Evolutionary conservation across 148 eudicot genomes (phyloP), one percentile per base, ranked within the genome.

Genomic region (Polygonum maritimum): DNA sequence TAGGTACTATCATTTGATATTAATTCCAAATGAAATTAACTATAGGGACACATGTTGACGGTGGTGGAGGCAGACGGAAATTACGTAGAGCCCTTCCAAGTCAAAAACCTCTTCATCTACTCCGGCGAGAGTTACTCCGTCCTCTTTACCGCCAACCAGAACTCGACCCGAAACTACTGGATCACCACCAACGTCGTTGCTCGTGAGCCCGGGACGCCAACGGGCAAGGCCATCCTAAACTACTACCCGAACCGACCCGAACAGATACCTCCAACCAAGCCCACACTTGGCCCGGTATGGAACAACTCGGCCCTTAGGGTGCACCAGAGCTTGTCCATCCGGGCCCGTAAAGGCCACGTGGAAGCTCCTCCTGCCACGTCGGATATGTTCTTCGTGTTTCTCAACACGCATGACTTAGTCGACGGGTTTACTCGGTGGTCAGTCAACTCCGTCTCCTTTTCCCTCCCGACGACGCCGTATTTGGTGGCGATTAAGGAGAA

Each of bases 121-220:
- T 91, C 95, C 0, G 98, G 98, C 4, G 98, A 94, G 82, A 88
- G 95, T 0, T 94, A 94, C 79, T 94, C 97, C 0, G 98, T 94
- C 62, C 48, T 91, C 16, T 65, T 94, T 7, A 91, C 51, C 39
- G 92, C 97, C 7, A 77, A 94, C 76, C 95, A 91, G 82, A 85
- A 86, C 75, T 85, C 97, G 3, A 75, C 90, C 12, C 80, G 92
- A 51, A 94, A 94, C 74, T 94, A 94, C 51, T 94, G 97, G 98
- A 81, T 74, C 14, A 86, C 82, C 69, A 55, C 86, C 4, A 87
- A 88, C 73, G 81, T 91, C 22, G 98, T 94, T 3, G 77, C 88
- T 73, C 80, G 98, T 2, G 78, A 71, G 70, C 90, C 82, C 63
- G 76, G 62, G 2, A 91, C 98, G 0, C 88, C 97, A 15, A 85